phyloP scores from a whole-genome alignment of 257 asterid species.

The Lycium barbarum region DNA sequence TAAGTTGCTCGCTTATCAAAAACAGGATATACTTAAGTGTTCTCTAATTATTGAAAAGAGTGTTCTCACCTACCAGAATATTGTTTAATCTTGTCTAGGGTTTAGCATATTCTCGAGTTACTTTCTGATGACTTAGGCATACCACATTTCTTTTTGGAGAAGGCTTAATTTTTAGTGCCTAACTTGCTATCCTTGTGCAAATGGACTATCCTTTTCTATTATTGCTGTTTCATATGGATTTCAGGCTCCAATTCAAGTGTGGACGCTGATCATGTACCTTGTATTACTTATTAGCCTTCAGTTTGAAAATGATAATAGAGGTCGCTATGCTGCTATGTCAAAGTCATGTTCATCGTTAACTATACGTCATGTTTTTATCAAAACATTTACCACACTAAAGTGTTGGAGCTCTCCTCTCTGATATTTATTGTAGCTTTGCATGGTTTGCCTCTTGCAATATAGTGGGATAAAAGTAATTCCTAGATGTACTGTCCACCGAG shows the following conservation, averaged over 20 bases:
- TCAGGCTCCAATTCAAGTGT: not conserved
- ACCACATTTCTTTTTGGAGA: not conserved
- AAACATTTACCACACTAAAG: not conserved
- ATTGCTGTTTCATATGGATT: not conserved
- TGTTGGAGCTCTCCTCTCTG: constrained; percentile 17
- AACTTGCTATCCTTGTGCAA: constrained; percentile 7
- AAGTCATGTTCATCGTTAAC: not conserved
- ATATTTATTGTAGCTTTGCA: constrained; percentile 1
- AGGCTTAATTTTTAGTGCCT: not conserved
- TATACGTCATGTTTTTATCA: constrained; percentile 7
- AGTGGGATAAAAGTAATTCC: not conserved
- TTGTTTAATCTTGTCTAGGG: not conserved
- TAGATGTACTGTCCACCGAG: not conserved
- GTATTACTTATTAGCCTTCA: not conserved
- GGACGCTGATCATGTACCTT: not conserved
- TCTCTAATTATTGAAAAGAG: not conserved
- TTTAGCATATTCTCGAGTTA: not conserved
- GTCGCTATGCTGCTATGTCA: not conserved
- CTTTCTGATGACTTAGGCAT: constrained; percentile 7
- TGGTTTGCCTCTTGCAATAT: not conserved
- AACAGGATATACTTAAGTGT: not conserved
- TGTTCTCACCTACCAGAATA: not conserved
- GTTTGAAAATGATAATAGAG: not conserved
- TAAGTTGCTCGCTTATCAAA: constrained; percentile 2
- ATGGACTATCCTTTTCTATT: constrained; percentile 7